Conservation (phyloP, 805 yeast genomes). For the Pichia membranifaciens region DNA sequence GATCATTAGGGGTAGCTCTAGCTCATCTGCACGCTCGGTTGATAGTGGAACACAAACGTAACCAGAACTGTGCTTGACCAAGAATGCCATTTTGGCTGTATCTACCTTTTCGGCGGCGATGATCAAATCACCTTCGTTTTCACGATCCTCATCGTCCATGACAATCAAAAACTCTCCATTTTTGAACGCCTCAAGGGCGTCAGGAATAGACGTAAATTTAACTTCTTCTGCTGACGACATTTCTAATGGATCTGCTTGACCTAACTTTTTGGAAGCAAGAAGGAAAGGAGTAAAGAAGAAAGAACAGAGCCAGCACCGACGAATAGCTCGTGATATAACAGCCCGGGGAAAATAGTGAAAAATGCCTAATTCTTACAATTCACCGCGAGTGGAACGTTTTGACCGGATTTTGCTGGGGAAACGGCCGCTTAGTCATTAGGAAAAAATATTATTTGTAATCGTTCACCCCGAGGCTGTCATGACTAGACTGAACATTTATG, state of each 20-base stretch:
- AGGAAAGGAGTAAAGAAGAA: not conserved
- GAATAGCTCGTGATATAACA: too few relatives aligned
- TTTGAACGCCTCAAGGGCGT: conserved; percentile 66
- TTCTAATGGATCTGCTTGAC: too few relatives aligned
- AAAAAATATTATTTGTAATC: too few relatives aligned
- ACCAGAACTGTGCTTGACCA: conserved; percentile 83
- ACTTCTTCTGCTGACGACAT: conserved; percentile 8
- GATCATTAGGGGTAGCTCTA: conserved; percentile 77
- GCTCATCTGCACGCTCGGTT: conserved; percentile 67
- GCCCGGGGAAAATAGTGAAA: too few relatives aligned
- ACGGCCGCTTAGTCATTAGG: too few relatives aligned
- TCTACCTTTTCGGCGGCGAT: conserved; percentile 83
- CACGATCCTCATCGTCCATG: conserved; percentile 95
- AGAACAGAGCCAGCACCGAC: too few relatives aligned
- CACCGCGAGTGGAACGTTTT: too few relatives aligned
- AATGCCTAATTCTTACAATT: too few relatives aligned
- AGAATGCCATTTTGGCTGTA: conserved; percentile 85
- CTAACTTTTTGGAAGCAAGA: not conserved
- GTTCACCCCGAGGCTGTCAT: too few relatives aligned
- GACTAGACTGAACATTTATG: too few relatives aligned
- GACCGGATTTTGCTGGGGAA: too few relatives aligned
- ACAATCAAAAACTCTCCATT: conserved; percentile 84
- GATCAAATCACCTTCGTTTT: conserved; percentile 95
- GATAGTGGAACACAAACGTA: conserved; percentile 90
- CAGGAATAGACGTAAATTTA: conserved; percentile 51